These are phyloP conservation scores for Sinapis alba DNA, from an alignment of 441 rosid genomes.

Conservation along the genomic window DNA sequence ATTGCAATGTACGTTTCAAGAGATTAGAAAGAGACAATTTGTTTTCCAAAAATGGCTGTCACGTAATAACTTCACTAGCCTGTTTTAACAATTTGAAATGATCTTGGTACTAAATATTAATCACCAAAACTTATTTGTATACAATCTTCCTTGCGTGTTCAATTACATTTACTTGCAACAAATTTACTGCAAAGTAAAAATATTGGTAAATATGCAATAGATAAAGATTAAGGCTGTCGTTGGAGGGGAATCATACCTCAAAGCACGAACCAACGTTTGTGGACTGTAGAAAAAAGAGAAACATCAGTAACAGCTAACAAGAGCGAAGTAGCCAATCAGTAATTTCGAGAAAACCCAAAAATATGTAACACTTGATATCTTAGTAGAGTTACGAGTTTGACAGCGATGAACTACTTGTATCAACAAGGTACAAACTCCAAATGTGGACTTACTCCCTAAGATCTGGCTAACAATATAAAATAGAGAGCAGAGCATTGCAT, in stretches of 20 bases:
- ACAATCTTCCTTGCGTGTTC: not conserved
- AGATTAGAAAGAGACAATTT: not conserved
- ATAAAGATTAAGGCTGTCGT: constrained; percentile 12
- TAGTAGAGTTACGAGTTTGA: constrained; percentile 2
- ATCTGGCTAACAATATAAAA: constrained; percentile 6
- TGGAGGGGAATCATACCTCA: constrained; percentile 63
- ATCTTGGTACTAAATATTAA: not conserved
- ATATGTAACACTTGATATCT: constrained; percentile 9
- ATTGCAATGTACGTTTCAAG: constrained; percentile 6
- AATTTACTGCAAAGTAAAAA: not conserved
- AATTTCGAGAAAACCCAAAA: not conserved
- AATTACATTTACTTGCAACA: constrained; percentile 14
- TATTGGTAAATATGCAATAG: not conserved
- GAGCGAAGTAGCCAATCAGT: constrained; percentile 1
- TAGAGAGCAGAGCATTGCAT: not conserved
- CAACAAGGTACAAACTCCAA: constrained; percentile 7
- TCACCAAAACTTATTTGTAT: constrained; percentile 8
- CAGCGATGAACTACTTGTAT: constrained; percentile 14
- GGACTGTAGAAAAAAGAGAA: constrained; percentile 69
- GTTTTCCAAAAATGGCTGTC: not conserved
- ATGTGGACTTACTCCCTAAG: not conserved
- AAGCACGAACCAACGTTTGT: constrained; percentile 96
- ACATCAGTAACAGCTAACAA: not conserved
- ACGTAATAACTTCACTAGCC: constrained; percentile 1
- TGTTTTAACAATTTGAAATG: constrained; percentile 7